These are phyloP conservation scores for Pleurotus salmoneostramineus DNA, from an alignment of 768 basidiomycete genomes.

Conservation along the genomic window DNA sequence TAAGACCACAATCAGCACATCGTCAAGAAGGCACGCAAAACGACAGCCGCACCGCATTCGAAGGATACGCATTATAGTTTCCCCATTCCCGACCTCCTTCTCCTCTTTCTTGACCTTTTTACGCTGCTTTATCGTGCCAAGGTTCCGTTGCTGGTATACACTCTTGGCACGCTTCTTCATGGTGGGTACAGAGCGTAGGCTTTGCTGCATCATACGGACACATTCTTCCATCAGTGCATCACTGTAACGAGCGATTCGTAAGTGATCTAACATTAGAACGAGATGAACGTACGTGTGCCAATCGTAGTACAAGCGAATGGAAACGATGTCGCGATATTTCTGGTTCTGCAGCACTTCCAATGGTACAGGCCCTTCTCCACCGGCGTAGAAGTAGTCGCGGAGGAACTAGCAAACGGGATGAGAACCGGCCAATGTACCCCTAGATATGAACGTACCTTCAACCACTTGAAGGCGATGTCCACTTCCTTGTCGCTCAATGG, in stretches of 20 bases:
- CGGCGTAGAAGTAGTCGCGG: conserved; percentile 92
- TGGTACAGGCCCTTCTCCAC: conserved; percentile 88
- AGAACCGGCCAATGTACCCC: too few species aligned
- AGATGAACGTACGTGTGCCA: conserved; percentile 73
- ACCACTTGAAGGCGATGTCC: conserved; percentile 98
- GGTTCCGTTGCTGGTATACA: conserved; percentile 87
- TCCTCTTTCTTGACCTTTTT: conserved; percentile 90
- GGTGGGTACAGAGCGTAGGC: conserved; percentile 66
- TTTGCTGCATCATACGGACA: conserved; percentile 92
- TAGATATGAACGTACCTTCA: conserved; percentile 56
- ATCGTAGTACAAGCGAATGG: conserved; percentile 93
- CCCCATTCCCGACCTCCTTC: conserved; percentile 73
- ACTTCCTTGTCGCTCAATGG: conserved; percentile 94
- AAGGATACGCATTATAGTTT: conserved; percentile 91
- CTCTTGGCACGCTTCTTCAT: conserved; percentile 90
- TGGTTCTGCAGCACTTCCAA: conserved; percentile 86
- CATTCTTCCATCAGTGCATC: conserved; percentile 92
- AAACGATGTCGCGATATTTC: conserved; percentile 89
- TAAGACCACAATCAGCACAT: conserved; percentile 23
- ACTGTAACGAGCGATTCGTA: conserved; percentile 28
- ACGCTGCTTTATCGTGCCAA: conserved; percentile 92
- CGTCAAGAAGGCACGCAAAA: background rate
- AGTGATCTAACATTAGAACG: background rate
- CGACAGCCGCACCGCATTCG: conserved; percentile 74
- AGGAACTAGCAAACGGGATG: conserved; percentile 58